These are phyloP conservation scores for Penicillium argentinense DNA, from an alignment of 495 filamentous ascomycete species.

Conservation along the genomic window DNA sequence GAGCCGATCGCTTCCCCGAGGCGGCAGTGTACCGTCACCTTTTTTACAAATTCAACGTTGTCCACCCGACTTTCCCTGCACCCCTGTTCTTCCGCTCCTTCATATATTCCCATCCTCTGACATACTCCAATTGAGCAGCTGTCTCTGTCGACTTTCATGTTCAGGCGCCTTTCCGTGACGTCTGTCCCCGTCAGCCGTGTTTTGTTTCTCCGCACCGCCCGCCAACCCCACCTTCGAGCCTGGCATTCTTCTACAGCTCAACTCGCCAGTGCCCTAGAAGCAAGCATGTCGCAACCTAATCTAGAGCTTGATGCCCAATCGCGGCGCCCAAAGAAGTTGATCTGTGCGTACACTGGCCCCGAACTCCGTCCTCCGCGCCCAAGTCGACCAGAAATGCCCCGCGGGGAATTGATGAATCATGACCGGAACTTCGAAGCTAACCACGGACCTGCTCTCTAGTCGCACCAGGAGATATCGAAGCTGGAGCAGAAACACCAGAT, in stretches of 20 bases:
- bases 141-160: conserved; percentile 3
- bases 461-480: conserved; percentile 44
- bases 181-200: conserved; percentile 8
- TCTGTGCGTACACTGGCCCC: conserved; percentile 30
- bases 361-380: background rate
- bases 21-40: too few relatives aligned
- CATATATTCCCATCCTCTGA: too few relatives aligned
- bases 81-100: too few relatives aligned
- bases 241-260: conserved; percentile 8
- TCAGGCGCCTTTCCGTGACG: background rate
- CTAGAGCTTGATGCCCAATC: conserved; percentile 6
- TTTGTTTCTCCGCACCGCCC: conserved; percentile 11
- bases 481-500: conserved; percentile 16
- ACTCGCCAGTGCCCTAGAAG: background rate
- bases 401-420: background rate
- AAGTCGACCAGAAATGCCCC: background rate
- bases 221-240: conserved; percentile 19
- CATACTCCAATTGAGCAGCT: background rate
- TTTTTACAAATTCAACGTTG: too few relatives aligned
- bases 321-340: conserved; percentile 44
- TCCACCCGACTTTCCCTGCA: too few relatives aligned
- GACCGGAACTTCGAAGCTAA: conserved; percentile 14
- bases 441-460: conserved; percentile 25
- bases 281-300: conserved; percentile 17
- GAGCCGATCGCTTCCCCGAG: too few relatives aligned